Conservation (phyloP, 257 asterid species). For the Rauvolfia tetraphylla region DNA sequence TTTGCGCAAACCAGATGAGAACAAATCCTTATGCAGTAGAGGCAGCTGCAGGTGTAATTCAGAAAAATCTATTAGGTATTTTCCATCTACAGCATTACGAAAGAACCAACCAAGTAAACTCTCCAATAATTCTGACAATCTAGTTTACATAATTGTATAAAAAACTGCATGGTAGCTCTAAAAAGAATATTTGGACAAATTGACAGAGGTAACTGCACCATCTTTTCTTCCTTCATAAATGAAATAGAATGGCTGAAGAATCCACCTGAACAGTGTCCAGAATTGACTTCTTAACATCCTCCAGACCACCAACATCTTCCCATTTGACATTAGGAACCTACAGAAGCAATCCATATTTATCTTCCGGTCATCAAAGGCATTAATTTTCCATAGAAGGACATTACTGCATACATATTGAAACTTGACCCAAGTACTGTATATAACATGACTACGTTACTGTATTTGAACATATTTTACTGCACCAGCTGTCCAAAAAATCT, state of each 20-base stretch:
- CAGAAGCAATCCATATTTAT: constrained; percentile 4
- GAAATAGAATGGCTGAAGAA: constrained; percentile 7
- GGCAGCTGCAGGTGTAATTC: constrained; percentile 60
- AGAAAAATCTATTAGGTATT: constrained; percentile 23
- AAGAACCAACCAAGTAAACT: neutral
- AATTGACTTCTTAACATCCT: constrained; percentile 92
- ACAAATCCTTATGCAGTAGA: constrained; percentile 90
- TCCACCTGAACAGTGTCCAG: constrained; percentile 94
- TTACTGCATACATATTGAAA: neutral
- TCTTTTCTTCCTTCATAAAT: neutral
- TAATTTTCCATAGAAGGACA: constrained; percentile 1
- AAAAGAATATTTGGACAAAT: neutral
- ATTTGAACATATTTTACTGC: neutral
- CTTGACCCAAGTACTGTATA: neutral
- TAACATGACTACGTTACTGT: too few relatives aligned
- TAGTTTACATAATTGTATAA: neutral
- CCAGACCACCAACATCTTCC: constrained; percentile 99
- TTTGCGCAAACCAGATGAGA: constrained; percentile 96
- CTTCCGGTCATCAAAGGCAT: neutral
- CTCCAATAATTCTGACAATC: neutral
- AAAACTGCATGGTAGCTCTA: neutral
- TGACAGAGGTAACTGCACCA: neutral
- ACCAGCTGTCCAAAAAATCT: neutral
- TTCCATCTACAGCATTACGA: neutral
- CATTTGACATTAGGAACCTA: constrained; percentile 91